Evolutionary conservation across 2,329 filamentous ascomycete species (phyloP).

Genomic region (Colletotrichum incanum): DNA sequence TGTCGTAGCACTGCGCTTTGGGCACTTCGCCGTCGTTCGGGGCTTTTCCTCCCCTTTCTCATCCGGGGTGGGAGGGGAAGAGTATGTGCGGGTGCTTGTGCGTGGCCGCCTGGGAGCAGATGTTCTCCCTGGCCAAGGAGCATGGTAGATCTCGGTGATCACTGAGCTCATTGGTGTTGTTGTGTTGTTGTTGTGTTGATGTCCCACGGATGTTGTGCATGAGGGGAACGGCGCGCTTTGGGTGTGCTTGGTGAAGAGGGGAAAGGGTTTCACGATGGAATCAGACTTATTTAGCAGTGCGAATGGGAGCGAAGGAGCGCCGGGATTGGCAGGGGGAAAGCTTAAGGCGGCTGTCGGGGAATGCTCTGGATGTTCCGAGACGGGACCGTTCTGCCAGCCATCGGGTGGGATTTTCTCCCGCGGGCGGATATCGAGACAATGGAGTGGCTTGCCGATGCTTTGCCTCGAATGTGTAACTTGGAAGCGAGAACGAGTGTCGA

Average conservation of each 20-base stretch:
- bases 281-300: constrained; percentile 6
- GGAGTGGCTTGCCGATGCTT: neutral
- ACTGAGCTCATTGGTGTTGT: neutral
- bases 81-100: constrained; percentile 5
- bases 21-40: constrained; percentile 25
- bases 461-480: neutral
- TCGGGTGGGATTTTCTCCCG: neutral
- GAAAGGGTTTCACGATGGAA: constrained; percentile 32
- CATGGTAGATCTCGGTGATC: neutral
- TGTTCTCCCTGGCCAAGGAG: neutral
- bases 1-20: constrained; percentile 34
- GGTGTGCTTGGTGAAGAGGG: constrained; percentile 5
- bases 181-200: neutral
- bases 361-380: neutral
- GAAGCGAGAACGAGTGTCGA: neutral
- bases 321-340: constrained; percentile 3
- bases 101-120: constrained; percentile 1
- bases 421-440: neutral
- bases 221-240: neutral
- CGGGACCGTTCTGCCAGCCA: neutral
- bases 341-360: constrained; percentile 6
- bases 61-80: neutral
- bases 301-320: constrained; percentile 2
- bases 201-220: constrained; percentile 5
- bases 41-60: neutral